These are phyloP conservation scores for Beta vulgaris DNA, from an alignment of 148 eudicot genomes.

Conservation along the genomic window DNA sequence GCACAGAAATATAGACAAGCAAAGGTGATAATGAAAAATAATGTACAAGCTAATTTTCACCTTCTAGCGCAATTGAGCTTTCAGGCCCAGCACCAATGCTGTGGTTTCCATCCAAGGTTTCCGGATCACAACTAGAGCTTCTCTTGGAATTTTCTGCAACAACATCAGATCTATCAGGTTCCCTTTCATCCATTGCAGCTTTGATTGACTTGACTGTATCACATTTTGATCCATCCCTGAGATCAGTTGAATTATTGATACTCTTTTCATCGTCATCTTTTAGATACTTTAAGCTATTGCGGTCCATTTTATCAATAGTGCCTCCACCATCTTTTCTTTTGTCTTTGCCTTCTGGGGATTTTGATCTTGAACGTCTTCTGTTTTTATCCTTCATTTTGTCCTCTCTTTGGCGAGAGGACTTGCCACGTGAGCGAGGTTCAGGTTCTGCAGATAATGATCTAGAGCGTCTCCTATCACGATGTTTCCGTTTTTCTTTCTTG, in stretches of 20 bases:
- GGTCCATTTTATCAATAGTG: conserved; percentile 28
- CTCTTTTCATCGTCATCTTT: conserved; percentile 37
- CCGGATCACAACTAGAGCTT: conserved; percentile 7
- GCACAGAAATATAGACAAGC: background rate
- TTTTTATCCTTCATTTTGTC: conserved; percentile 40
- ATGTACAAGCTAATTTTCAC: conserved; percentile 16
- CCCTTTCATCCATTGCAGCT: conserved; percentile 26
- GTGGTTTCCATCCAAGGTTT: conserved; percentile 18
- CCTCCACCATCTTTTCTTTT: conserved; percentile 29
- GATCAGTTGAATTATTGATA: conserved; percentile 16
- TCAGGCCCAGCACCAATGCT: conserved; percentile 13
- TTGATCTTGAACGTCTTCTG: conserved; percentile 57
- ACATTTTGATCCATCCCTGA: conserved; percentile 34
- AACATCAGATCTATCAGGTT: conserved; percentile 32
- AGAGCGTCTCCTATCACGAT: conserved; percentile 48
- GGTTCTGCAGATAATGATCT: conserved; percentile 60
- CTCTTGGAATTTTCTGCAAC: conserved; percentile 13
- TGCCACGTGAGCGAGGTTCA: conserved; percentile 38
- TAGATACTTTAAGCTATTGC: conserved; percentile 29
- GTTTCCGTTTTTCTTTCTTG: conserved; percentile 45
- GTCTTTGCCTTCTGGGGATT: conserved; percentile 39
- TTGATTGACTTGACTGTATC: conserved; percentile 23
- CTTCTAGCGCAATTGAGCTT: conserved; percentile 16
- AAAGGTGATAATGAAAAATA: background rate
- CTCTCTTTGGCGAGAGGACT: conserved; percentile 38